These are phyloP conservation scores for Rhizoclosmatium sp. DNA, from an alignment of 192 early-diverging fungal genomes.

Conservation along the genomic window DNA sequence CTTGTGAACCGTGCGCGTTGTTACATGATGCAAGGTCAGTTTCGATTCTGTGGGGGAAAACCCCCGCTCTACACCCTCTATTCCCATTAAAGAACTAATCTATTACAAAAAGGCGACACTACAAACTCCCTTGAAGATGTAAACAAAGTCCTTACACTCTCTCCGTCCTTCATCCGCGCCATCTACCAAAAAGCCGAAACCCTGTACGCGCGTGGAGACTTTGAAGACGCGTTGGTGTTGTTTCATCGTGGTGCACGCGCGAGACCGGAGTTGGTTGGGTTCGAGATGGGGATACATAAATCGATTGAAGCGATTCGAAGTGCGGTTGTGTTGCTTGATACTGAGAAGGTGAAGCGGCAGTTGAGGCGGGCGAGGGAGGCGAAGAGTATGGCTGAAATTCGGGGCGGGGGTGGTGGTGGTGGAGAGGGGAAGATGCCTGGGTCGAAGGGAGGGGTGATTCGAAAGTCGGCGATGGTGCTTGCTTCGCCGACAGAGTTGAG, in stretches of 20 bases:
- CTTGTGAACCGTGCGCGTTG: constrained; percentile 54
- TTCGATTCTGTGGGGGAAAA: background rate
- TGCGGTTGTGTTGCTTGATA: constrained; percentile 43
- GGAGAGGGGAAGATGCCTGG: background rate
- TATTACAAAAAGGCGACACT: constrained; percentile 34
- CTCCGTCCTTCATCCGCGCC: constrained; percentile 48
- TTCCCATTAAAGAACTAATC: background rate
- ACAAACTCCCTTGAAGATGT: constrained; percentile 50
- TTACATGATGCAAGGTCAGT: constrained; percentile 44
- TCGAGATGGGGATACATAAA: constrained; percentile 58
- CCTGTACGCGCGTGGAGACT: constrained; percentile 55
- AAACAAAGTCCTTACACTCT: constrained; percentile 35
- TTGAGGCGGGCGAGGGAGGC: background rate
- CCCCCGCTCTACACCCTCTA: background rate
- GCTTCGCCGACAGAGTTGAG: background rate
- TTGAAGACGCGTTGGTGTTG: constrained; percentile 58
- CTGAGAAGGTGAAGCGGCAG: constrained; percentile 26
- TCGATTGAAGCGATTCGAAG: constrained; percentile 50
- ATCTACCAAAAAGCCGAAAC: constrained; percentile 59
- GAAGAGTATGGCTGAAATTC: background rate
- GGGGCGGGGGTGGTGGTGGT: no score
- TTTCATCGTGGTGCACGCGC: constrained; percentile 54
- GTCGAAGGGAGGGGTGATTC: background rate
- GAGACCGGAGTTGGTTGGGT: constrained; percentile 53
- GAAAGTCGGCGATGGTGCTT: background rate